These are phyloP conservation scores for Paecilomyces variotii DNA, from an alignment of 2,329 filamentous ascomycete species.

Conservation along the genomic window DNA sequence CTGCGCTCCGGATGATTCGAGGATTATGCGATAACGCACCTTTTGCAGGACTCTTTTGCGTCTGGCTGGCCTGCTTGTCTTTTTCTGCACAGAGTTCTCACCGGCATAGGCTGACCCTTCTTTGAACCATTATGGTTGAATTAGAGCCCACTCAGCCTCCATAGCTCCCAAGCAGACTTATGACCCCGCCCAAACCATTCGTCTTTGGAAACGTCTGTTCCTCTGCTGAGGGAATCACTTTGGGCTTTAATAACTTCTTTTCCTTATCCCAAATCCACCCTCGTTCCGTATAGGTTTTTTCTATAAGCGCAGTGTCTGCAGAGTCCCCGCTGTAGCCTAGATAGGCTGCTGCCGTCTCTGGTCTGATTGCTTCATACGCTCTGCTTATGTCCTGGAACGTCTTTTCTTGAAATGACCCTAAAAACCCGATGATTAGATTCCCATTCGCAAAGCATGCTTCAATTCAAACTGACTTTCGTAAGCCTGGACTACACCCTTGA, in stretches of 20 bases:
- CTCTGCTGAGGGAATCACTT: conserved; percentile 14
- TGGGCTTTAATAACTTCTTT: conserved; percentile 26
- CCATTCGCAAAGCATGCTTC: neutral
- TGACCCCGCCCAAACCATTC: conserved; percentile 24
- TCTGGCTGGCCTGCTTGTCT: neutral
- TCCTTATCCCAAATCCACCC: conserved; percentile 33
- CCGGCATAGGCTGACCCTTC: neutral
- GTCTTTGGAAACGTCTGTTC: conserved; percentile 9
- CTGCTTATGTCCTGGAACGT: conserved; percentile 30
- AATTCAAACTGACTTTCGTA: conserved; percentile 25
- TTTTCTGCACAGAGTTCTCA: neutral
- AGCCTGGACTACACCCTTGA: conserved; percentile 23
- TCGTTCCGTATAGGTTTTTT: conserved; percentile 23
- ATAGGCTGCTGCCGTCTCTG: conserved; percentile 26
- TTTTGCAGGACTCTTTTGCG: neutral
- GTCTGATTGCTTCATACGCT: conserved; percentile 33
- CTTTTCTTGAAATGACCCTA: conserved; percentile 30
- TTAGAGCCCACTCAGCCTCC: conserved; percentile 12
- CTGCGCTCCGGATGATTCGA: neutral
- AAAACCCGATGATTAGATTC: neutral
- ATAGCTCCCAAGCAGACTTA: conserved; percentile 24
- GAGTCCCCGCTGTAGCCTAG: conserved; percentile 25
- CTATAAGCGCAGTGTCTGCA: conserved; percentile 21
- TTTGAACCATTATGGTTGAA: neutral
- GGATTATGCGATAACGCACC: neutral